Evolutionary conservation across 2,329 filamentous ascomycete genomes (phyloP).

Genomic region (Penicillium paneum): DNA sequence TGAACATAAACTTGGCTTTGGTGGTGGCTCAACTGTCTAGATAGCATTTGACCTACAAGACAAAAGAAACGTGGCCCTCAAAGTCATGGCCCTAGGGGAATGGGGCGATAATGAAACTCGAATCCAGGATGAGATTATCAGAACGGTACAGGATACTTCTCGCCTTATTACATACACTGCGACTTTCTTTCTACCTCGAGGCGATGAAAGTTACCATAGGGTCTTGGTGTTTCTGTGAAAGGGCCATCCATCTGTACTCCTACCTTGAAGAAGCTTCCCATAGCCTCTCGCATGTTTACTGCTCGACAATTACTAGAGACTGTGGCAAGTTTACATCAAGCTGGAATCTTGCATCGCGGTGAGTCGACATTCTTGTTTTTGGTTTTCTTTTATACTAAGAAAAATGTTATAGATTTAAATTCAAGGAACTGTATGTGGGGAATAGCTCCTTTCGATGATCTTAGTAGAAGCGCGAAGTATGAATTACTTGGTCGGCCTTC

Average conservation of each 20-base stretch:
- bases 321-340: conserved; percentile 25
- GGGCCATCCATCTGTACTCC: conserved; percentile 18
- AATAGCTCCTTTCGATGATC: conserved; percentile 21
- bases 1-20: conserved; percentile 26
- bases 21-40: conserved; percentile 27
- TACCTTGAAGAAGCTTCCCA: conserved; percentile 11
- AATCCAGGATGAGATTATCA: conserved; percentile 23
- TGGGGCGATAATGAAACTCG: conserved; percentile 18
- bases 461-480: conserved; percentile 27
- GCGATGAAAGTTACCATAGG: conserved; percentile 13
- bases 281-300: conserved; percentile 28
- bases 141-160: conserved; percentile 16
- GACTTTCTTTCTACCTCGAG: conserved; percentile 20
- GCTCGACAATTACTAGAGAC: conserved; percentile 27
- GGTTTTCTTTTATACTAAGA: conserved; percentile 9
- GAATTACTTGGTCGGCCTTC: conserved; percentile 25
- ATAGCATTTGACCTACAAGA: conserved; percentile 23
- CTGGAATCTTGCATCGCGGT: conserved; percentile 29
- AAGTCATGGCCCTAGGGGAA: conserved; percentile 20
- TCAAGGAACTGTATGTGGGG: conserved; percentile 31
- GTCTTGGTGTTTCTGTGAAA: conserved; percentile 24
- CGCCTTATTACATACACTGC: conserved; percentile 19
- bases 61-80: conserved; percentile 24
- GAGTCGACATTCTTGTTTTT: conserved; percentile 6
- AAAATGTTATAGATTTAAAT: conserved; percentile 23